Conservation (phyloP, 2,329 filamentous ascomycete species). For the Neonectria punicea region DNA sequence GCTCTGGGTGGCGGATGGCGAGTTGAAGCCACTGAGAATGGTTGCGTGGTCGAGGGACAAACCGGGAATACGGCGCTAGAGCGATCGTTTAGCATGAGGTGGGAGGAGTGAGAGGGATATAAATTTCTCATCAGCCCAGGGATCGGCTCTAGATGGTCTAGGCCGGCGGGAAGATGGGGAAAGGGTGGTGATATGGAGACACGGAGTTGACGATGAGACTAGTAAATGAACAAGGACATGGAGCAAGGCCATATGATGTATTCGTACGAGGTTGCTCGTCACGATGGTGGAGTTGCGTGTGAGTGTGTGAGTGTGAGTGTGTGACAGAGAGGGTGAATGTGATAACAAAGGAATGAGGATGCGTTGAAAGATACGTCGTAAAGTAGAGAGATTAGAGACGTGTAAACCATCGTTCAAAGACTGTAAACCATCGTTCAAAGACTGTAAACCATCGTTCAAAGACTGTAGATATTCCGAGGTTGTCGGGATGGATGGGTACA, state of each 20-base stretch:
- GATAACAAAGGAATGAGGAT: neutral
- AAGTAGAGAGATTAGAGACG: neutral
- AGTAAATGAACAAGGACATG: neutral
- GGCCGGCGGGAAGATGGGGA: conserved; percentile 16
- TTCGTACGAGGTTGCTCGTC: neutral
- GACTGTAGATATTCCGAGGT: neutral
- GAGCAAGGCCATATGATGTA: neutral
- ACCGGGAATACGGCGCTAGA: conserved; percentile 35
- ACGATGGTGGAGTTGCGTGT: neutral
- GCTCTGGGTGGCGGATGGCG: conserved; percentile 30
- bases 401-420: neutral
- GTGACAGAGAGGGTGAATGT: neutral
- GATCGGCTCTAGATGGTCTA: conserved; percentile 3
- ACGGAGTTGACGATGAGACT: conserved; percentile 6
- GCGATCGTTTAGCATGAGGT: conserved; percentile 20
- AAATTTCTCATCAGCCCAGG: conserved; percentile 28
- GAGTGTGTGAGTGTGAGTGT: neutral
- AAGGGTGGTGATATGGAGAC: conserved; percentile 4
- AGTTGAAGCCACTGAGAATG: conserved; percentile 28
- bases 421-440: too few relatives aligned
- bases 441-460: neutral
- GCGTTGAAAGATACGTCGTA: neutral
- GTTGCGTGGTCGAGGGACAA: conserved; percentile 36
- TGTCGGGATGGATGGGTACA: neutral
- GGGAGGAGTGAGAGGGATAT: conserved; percentile 6